These are phyloP conservation scores for Acanthamoeba castellanii DNA, from an alignment of 208 protist species.

Conservation along the genomic window DNA sequence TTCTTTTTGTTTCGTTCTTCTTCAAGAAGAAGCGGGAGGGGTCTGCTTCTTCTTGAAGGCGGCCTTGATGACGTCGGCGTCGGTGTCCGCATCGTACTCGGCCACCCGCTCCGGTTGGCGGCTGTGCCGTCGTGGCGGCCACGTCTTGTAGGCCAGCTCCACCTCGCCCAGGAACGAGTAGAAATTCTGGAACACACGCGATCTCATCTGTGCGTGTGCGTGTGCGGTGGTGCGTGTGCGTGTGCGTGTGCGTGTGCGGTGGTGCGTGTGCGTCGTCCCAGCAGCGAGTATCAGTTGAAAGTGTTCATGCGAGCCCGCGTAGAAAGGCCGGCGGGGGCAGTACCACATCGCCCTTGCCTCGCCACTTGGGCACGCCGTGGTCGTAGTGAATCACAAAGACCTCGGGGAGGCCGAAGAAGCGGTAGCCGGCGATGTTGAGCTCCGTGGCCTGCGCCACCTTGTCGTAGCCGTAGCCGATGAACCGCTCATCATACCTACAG, in stretches of 20 bases:
- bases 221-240: no score
- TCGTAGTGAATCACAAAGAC: conserved; percentile 43
- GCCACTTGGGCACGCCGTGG: conserved; percentile 59
- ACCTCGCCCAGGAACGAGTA: conserved; percentile 53
- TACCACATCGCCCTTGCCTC: conserved; percentile 28
- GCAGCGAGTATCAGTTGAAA: not conserved
- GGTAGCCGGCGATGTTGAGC: conserved; percentile 9
- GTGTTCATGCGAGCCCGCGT: not conserved
- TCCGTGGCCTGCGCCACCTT: conserved; percentile 10
- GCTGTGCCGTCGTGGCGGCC: not conserved
- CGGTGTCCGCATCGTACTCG: not conserved
- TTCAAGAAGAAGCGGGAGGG: not conserved
- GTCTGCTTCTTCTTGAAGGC: not conserved
- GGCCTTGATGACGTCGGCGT: not conserved
- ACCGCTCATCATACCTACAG: conserved; percentile 16
- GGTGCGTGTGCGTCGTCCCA: not conserved
- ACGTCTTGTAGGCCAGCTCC: conserved; percentile 36
- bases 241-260: no score
- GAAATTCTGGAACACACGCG: conserved; percentile 47
- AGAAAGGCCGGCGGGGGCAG: not conserved
- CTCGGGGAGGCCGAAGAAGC: conserved; percentile 36
- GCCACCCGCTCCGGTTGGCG: not conserved
- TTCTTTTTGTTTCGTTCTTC: no score
- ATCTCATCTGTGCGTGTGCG: not conserved
- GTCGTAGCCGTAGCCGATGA: conserved; percentile 59